phyloP scores from a whole-genome alignment of 1,284 basidiomycete species.

The Hortiboletus rubellus region DNA sequence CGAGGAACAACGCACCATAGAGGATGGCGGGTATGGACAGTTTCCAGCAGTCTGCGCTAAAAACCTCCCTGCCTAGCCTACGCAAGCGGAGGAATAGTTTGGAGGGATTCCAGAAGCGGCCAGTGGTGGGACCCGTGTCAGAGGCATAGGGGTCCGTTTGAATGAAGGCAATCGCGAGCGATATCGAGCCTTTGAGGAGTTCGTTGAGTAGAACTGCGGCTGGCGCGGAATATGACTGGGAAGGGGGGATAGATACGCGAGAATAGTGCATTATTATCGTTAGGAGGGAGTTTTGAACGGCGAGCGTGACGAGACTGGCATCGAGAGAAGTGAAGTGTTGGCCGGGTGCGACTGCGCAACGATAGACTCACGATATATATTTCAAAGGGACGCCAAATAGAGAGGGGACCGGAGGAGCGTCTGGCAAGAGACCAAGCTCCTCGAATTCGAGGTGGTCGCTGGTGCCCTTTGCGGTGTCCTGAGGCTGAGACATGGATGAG shows the following conservation, averaged over 20 bases:
- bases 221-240: slow-evolving; percentile 83
- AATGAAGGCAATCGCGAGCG: slow-evolving; percentile 57
- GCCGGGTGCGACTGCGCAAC: slow-evolving; percentile 5
- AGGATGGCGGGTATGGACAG: slow-evolving; percentile 81
- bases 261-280: slow-evolving; percentile 96
- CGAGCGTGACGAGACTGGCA: slow-evolving; percentile 81
- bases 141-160: slow-evolving; percentile 41
- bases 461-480: slow-evolving; percentile 35
- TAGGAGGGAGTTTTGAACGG: slow-evolving; percentile 88
- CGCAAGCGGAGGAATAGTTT: slow-evolving; percentile 42
- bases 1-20: slow-evolving; percentile 44
- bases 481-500: slow-evolving; percentile 28
- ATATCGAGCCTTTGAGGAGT: slow-evolving; percentile 88
- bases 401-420: slow-evolving; percentile 46
- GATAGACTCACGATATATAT: slow-evolving; percentile 70
- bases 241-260: slow-evolving; percentile 77
- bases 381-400: slow-evolving; percentile 74
- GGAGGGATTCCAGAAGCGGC: slow-evolving; percentile 37
- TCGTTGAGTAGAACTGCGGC: slow-evolving; percentile 93
- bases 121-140: slow-evolving; percentile 27
- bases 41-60: slow-evolving; percentile 75
- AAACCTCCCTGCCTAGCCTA: slow-evolving; percentile 50
- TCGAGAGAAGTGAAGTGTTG: not conserved
- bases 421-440: slow-evolving; percentile 50
- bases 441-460: slow-evolving; percentile 47